phyloP scores from a whole-genome alignment of 208 protist species.

The Trypanosoma cruzi region DNA sequence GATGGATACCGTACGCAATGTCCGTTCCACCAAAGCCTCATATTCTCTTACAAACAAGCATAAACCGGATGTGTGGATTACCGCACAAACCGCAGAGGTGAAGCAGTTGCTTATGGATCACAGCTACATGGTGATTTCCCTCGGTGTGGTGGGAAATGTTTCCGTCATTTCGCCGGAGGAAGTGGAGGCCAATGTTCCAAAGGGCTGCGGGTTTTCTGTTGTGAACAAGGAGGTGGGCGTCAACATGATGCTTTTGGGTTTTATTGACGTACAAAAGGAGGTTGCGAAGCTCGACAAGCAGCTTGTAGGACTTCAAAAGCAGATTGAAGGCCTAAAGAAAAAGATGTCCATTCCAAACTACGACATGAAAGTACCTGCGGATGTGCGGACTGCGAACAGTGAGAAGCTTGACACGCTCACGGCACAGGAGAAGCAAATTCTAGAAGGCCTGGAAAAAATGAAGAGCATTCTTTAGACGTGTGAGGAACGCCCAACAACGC shows the following conservation, averaged over 20 bases:
- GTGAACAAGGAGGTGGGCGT: slow-evolving; percentile 84
- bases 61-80: slow-evolving; percentile 82
- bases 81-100: slow-evolving; percentile 47
- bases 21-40: slow-evolving; percentile 89
- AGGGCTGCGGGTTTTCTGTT: slow-evolving; percentile 86
- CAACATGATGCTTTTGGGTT: slow-evolving; percentile 90
- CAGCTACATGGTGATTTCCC: slow-evolving; percentile 71
- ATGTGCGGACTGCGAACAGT: slow-evolving; percentile 78
- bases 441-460: slow-evolving; percentile 82
- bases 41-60: slow-evolving; percentile 93
- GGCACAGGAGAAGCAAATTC: slow-evolving; percentile 63
- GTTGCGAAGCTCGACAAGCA: slow-evolving; percentile 89
- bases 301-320: slow-evolving; percentile 71
- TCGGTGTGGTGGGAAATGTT: slow-evolving; percentile 83
- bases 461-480: slow-evolving; percentile 34
- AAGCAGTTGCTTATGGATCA: slow-evolving; percentile 45
- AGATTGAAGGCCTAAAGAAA: slow-evolving; percentile 81
- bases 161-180: slow-evolving; percentile 51
- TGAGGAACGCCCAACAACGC: background rate
- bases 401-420: slow-evolving; percentile 81
- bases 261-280: slow-evolving; percentile 93
- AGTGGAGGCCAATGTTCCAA: slow-evolving; percentile 53
- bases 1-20: slow-evolving; percentile 82
- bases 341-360: slow-evolving; percentile 92
- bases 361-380: slow-evolving; percentile 86